Conservation (phyloP, 768 basidiomycete genomes). For the Neoboletus brunneissimus region DNA sequence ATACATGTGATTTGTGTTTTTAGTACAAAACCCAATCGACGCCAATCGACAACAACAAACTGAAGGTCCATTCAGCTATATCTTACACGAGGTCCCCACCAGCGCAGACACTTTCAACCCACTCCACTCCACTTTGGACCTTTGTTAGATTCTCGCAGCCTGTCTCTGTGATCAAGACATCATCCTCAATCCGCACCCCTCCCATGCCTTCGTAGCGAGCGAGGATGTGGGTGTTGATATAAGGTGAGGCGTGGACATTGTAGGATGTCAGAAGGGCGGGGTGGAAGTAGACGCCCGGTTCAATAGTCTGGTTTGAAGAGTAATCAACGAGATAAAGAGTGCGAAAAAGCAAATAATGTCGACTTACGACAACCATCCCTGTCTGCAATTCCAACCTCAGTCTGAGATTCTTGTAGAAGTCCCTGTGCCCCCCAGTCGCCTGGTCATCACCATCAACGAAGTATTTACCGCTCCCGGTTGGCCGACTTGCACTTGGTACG, state of each 20-base stretch:
- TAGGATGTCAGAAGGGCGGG: conserved; percentile 69
- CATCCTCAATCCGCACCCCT: conserved; percentile 93
- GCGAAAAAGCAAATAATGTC: not conserved
- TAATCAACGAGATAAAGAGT: not conserved
- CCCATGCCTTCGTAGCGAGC: conserved; percentile 72
- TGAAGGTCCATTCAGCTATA: conserved; percentile 6
- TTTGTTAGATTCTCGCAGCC: conserved; percentile 86
- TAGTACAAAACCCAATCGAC: not conserved
- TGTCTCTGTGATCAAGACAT: conserved; percentile 68
- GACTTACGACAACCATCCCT: conserved; percentile 86
- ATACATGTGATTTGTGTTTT: not conserved
- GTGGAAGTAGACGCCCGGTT: conserved; percentile 88
- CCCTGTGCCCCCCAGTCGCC: conserved; percentile 56
- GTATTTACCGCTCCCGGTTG: conserved; percentile 48
- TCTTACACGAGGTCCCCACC: conserved; percentile 39
- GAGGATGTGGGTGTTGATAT: conserved; percentile 37
- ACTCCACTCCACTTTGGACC: conserved; percentile 75
- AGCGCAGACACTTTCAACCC: conserved; percentile 81
- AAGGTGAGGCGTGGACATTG: conserved; percentile 51
- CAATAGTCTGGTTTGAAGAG: conserved; percentile 62
- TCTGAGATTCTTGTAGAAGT: conserved; percentile 78
- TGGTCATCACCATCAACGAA: conserved; percentile 75
- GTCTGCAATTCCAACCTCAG: conserved; percentile 68
- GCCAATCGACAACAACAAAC: not conserved
- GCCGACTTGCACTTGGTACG: conserved; percentile 79